Percentiles rank a stretch among this genome's conserved stretches.
These are phyloP conservation scores for Termitomyces sp. DNA, from an alignment of 768 basidiomycete species.

Conservation along the genomic window DNA sequence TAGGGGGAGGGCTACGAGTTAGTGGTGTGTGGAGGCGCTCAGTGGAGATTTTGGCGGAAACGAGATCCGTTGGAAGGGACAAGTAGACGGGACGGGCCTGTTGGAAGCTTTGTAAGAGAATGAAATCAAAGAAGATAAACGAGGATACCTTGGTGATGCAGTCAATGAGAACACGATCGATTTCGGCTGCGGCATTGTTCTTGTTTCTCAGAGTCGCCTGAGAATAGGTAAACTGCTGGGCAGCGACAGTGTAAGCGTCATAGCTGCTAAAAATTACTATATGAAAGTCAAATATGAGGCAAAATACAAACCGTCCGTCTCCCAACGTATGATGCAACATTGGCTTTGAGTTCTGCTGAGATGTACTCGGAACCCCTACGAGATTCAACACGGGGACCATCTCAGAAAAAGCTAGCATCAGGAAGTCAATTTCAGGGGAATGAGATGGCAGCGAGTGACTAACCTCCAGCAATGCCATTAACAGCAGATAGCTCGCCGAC, in stretches of 20 bases:
- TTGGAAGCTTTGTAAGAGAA: background rate
- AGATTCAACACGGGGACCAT: slow-evolving; percentile 89
- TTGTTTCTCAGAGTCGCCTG: slow-evolving; percentile 56
- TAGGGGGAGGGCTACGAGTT: slow-evolving; percentile 39
- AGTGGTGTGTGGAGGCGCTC: slow-evolving; percentile 59
- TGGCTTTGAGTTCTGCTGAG: slow-evolving; percentile 11
- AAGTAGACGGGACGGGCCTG: slow-evolving; percentile 87
- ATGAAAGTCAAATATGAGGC: fast-evolving
- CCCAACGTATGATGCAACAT: slow-evolving; percentile 15
- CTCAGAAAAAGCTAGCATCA: slow-evolving; percentile 66
- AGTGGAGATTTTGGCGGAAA: slow-evolving; percentile 59
- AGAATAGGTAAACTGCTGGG: slow-evolving; percentile 67
- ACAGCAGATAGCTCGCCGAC: slow-evolving; percentile 92
- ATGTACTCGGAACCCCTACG: slow-evolving; percentile 44
- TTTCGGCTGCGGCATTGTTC: slow-evolving; percentile 54
- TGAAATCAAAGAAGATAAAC: background rate
- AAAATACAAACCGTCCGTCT: slow-evolving; percentile 9
- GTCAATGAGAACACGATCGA: slow-evolving; percentile 74
- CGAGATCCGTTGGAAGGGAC: slow-evolving; percentile 80
- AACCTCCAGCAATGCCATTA: slow-evolving; percentile 75
- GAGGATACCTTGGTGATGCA: slow-evolving; percentile 50
- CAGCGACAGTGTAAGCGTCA: slow-evolving; percentile 74
- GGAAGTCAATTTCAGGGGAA: slow-evolving; percentile 17
- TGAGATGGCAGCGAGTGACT: background rate
- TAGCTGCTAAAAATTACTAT: slow-evolving; percentile 37